Evolutionary conservation across 208 protist species (phyloP), one percentile per base, ranked within the genome.

Genomic region (Vickermania ingenoplastis): DNA sequence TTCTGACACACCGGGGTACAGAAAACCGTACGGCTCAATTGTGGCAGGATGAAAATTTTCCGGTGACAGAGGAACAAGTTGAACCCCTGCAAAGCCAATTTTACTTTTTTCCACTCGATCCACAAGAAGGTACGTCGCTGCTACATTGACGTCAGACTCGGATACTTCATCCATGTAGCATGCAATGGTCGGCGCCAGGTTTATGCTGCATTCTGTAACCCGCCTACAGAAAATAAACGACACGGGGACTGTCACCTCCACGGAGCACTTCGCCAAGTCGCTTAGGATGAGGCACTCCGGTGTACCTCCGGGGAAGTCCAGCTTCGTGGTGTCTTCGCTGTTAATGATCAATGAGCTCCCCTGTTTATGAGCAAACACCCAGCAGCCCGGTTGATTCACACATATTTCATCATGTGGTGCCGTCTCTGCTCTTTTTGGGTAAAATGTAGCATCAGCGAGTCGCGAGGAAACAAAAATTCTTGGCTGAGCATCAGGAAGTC

Each of bases 1-100:
- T 41, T 73, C 68, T 31, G 65, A 69, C 4, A 94, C 59, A 0
- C 87, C 87, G 23, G 71, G 31, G 52, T 94, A 94, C 0, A 63
- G 30, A 22, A 89, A 45, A 23, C 53, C 53, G 63, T 90, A 91
- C 29, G 78, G 65, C 14, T 63, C 21, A 7, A 78, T 36, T 0
- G 25, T 28, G 2, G 72, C 55, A 26, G 67, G 41, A n/a, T 51
- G 27, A 25, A 58, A 52, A 3, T n/a, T 21, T 22, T 41, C 24
- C 24, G n/a, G 22, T n/a, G 28, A 14, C 25, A 14, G 7, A 14
- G 36, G 36, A 17, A 45, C 7, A 45, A 45, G 36, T 17, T 45
- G 11, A n/a, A 45, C 7, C 11, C 36, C 36, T 17, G 36, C 7
- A 17, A 45, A 45, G 36, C 17, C 17, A n/a, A 45, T n/a, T 45